Percentiles rank a stretch among this genome's conserved stretches.
These are phyloP conservation scores for Tricholoma saponaceum DNA, from an alignment of 768 basidiomycete species.

Conservation along the genomic window DNA sequence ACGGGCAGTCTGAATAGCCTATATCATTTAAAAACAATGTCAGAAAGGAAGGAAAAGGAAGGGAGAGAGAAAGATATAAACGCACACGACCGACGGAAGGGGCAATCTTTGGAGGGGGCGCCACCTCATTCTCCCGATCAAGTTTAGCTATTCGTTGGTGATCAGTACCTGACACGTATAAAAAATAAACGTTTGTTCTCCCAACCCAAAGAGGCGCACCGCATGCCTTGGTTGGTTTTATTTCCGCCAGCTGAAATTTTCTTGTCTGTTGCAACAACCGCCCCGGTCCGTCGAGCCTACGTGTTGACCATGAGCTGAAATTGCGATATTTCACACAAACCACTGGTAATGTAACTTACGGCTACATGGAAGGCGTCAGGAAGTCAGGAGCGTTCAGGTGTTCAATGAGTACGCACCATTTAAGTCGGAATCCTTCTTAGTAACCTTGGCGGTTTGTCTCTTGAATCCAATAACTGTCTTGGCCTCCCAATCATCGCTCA, in stretches of 20 bases:
- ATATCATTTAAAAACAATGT: slow-evolving; percentile 10
- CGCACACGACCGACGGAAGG: slow-evolving; percentile 70
- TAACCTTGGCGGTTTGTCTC: slow-evolving; percentile 57
- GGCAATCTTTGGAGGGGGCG: slow-evolving; percentile 80
- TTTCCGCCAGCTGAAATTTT: slow-evolving; percentile 65
- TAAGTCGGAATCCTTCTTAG: slow-evolving; percentile 54
- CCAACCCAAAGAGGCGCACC: background rate
- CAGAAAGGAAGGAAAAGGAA: slow-evolving; percentile 1
- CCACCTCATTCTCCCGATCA: slow-evolving; percentile 93
- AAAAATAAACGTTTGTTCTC: background rate
- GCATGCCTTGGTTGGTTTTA: slow-evolving; percentile 69
- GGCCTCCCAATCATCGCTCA: slow-evolving; percentile 67
- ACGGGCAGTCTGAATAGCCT: slow-evolving; percentile 83
- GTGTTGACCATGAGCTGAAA: slow-evolving; percentile 6
- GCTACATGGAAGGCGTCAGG: slow-evolving; percentile 32
- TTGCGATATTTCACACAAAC: background rate
- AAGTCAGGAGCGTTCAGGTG: background rate
- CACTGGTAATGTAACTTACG: slow-evolving; percentile 34
- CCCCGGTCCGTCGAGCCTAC: slow-evolving; percentile 72
- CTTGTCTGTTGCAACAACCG: slow-evolving; percentile 81
- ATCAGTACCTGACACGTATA: slow-evolving; percentile 63
- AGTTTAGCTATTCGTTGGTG: slow-evolving; percentile 93
- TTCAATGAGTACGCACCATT: slow-evolving; percentile 39
- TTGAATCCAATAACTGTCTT: slow-evolving; percentile 73
- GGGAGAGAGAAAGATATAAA: slow-evolving; percentile 1